Evolutionary conservation across 495 filamentous ascomycete species (phyloP).

Genomic region (Annulohypoxylon stygium): DNA sequence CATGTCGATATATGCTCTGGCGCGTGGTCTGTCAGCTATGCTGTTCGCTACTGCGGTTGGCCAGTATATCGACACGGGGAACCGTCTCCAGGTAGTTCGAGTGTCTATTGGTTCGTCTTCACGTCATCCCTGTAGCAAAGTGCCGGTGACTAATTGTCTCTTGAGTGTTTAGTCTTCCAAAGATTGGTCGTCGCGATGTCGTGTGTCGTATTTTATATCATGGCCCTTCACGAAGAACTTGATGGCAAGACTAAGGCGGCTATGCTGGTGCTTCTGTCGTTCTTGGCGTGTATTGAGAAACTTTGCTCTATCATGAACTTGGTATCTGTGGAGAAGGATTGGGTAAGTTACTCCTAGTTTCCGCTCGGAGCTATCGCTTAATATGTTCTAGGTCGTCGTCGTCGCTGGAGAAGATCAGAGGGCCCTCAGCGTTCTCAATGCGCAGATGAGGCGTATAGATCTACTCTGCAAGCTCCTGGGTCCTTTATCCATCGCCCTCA

Average conservation of each 20-base stretch:
- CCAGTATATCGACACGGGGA: slow-evolving; percentile 4
- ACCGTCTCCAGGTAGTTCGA: background rate
- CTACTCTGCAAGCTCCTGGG: slow-evolving; percentile 5
- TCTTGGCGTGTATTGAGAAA: background rate
- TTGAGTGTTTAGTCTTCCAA: background rate
- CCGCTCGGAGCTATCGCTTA: background rate
- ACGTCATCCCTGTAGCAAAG: background rate
- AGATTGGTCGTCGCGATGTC: slow-evolving; percentile 1
- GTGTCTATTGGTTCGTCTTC: background rate
- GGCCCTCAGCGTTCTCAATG: background rate
- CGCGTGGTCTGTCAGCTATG: background rate
- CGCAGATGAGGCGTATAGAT: slow-evolving; percentile 7
- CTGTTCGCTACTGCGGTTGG: background rate
- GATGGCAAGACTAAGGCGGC: background rate
- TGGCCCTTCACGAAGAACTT: background rate
- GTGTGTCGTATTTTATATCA: slow-evolving; percentile 1
- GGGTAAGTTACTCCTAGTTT: background rate
- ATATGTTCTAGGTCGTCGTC: background rate
- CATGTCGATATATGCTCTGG: slow-evolving; percentile 1
- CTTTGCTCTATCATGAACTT: slow-evolving; percentile 2
- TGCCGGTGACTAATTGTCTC: background rate
- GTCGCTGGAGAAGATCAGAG: background rate
- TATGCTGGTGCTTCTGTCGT: background rate
- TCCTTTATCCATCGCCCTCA: slow-evolving; percentile 7
- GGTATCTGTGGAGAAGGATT: slow-evolving; percentile 5